Evolutionary conservation across 1,284 basidiomycete species (phyloP).

Genomic region (Sanghuangporus weigelae): DNA sequence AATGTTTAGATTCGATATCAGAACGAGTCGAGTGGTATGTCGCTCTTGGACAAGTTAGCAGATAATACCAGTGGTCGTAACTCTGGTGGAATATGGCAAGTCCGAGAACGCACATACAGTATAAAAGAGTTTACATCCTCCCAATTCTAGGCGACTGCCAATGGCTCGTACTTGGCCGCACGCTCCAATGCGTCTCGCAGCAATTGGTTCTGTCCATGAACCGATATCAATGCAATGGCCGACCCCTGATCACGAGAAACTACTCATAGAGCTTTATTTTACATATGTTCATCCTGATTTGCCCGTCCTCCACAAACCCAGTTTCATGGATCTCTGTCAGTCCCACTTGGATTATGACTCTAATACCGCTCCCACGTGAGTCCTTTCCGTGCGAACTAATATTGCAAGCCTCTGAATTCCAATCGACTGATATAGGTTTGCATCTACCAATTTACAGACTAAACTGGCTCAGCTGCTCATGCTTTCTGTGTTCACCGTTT

Average conservation of each 20-base stretch:
- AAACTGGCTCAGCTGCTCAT: constrained; percentile 67
- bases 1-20: constrained; percentile 65
- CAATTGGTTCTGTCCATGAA: constrained; percentile 38
- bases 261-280: constrained; percentile 72
- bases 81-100: constrained; percentile 10
- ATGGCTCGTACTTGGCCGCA: constrained; percentile 73
- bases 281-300: constrained; percentile 76
- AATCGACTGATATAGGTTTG: background rate
- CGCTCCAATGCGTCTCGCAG: constrained; percentile 32
- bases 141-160: constrained; percentile 58
- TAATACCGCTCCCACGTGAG: background rate
- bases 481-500: constrained; percentile 73
- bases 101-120: background rate
- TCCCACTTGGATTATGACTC: constrained; percentile 35
- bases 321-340: constrained; percentile 64
- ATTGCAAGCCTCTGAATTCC: constrained; percentile 26
- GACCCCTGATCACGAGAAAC: constrained; percentile 53
- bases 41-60: constrained; percentile 58
- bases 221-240: constrained; percentile 42
- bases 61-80: constrained; percentile 50
- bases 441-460: constrained; percentile 27
- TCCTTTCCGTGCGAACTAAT: background rate
- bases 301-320: constrained; percentile 67
- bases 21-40: constrained; percentile 69
- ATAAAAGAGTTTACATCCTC: background rate